These are phyloP conservation scores for Syzygium malaccense DNA, from an alignment of 441 rosid species.

Conservation along the genomic window DNA sequence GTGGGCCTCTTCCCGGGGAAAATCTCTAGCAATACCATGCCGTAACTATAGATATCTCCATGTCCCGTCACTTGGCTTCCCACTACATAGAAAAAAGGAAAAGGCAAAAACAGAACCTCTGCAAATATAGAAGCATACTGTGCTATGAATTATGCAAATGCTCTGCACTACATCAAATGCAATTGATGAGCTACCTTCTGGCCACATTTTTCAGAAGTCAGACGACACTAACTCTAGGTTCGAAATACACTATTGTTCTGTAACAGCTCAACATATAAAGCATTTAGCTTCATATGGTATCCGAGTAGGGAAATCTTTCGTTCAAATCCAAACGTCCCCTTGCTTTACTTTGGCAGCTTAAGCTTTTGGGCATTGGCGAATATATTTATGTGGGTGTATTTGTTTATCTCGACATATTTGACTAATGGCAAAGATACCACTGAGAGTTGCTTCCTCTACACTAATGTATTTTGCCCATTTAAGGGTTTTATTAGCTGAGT, in stretches of 20 bases:
- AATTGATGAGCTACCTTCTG: background rate
- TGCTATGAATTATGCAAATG: background rate
- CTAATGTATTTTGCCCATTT: background rate
- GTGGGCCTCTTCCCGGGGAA: background rate
- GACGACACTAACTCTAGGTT: background rate
- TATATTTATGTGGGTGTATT: background rate
- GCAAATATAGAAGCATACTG: background rate
- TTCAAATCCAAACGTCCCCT: background rate
- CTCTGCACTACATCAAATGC: background rate
- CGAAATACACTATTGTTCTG: background rate
- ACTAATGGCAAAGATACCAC: background rate
- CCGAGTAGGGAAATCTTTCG: background rate
- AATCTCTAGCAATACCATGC: background rate
- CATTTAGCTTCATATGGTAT: background rate
- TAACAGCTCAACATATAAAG: background rate
- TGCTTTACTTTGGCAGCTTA: background rate
- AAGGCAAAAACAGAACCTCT: background rate
- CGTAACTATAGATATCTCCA: background rate
- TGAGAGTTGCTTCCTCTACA: background rate
- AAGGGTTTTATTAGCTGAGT: background rate
- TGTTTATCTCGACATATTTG: background rate
- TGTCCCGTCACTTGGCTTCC: background rate
- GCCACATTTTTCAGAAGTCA: background rate
- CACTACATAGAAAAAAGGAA: background rate
- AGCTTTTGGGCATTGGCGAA: background rate